A percentile compares a stretch with the other conserved stretches of the same genome.
phyloP scores from a whole-genome alignment of 768 basidiomycete genomes.

The Serendipita indica region DNA sequence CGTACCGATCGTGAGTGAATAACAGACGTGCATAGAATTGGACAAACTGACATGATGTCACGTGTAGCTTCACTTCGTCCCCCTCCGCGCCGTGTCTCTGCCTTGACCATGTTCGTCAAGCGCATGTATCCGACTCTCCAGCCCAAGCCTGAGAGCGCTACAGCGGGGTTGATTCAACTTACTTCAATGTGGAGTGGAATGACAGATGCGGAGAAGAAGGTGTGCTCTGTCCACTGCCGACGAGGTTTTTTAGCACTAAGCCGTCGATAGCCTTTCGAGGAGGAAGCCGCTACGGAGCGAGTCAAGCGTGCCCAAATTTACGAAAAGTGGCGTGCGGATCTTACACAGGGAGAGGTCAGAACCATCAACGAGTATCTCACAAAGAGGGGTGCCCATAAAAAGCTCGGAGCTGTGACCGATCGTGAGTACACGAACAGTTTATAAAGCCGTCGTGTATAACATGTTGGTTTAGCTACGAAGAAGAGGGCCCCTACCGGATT shows the following conservation, averaged over 20 bases:
- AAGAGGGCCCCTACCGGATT: neutral
- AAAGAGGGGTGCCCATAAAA: neutral
- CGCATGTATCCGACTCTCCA: neutral
- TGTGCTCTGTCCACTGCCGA: neutral
- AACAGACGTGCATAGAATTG: too few relatives aligned
- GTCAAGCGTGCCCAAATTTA: neutral
- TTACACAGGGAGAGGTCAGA: neutral
- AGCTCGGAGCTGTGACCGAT: neutral
- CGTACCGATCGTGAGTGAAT: too few relatives aligned
- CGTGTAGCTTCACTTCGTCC: slow-evolving; percentile 4
- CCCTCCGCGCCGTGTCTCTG: neutral
- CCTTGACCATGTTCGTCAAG: neutral
- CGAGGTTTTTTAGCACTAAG: neutral
- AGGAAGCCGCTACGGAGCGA: neutral
- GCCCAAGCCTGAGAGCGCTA: neutral
- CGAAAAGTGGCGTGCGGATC: slow-evolving; percentile 1
- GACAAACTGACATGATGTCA: too few relatives aligned
- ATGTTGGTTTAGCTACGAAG: neutral
- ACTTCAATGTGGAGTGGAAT: neutral
- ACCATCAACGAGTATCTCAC: neutral
- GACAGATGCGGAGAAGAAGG: slow-evolving; percentile 5
- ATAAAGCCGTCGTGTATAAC: neutral
- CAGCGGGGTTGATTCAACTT: neutral
- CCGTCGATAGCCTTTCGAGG: neutral
- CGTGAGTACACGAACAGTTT: neutral